phyloP scores from a whole-genome alignment of 2,329 filamentous ascomycete species.

The Hymenoscyphus fraxineus region DNA sequence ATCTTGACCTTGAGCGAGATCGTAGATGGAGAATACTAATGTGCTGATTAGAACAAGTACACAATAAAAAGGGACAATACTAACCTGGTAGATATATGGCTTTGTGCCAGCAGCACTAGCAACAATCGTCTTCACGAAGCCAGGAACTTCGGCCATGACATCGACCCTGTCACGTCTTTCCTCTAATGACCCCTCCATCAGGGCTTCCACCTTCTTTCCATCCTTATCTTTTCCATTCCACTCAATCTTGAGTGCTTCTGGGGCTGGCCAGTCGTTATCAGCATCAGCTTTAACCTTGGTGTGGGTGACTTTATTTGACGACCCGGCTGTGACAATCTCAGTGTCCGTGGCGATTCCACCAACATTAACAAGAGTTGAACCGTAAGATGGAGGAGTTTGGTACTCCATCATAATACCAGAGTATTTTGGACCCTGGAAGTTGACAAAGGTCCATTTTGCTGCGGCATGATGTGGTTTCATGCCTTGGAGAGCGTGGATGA shows the following conservation, averaged over 20 bases:
- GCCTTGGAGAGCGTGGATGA: conserved; percentile 83
- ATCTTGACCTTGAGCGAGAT: conserved; percentile 78
- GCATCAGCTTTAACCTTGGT: conserved; percentile 65
- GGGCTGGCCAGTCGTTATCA: conserved; percentile 86
- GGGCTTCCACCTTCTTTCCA: conserved; percentile 66
- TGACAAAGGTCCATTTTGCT: conserved; percentile 85
- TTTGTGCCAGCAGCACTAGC: conserved; percentile 84
- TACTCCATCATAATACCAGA: conserved; percentile 95
- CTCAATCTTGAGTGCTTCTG: conserved; percentile 66
- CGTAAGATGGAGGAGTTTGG: conserved; percentile 90
- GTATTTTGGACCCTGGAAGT: conserved; percentile 83
- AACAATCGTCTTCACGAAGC: conserved; percentile 92
- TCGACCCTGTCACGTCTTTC: conserved; percentile 78
- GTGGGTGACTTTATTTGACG: conserved; percentile 63
- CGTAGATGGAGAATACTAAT: conserved; percentile 66
- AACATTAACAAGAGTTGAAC: conserved; percentile 76
- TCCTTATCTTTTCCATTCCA: conserved; percentile 80
- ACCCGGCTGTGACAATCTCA: conserved; percentile 72
- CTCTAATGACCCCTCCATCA: conserved; percentile 66
- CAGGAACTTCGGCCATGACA: conserved; percentile 94
- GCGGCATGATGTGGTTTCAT: conserved; percentile 99
- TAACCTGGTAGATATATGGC: conserved; percentile 95
- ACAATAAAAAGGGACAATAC: conserved; percentile 25
- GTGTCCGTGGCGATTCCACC: conserved; percentile 78
- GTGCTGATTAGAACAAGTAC: conserved; percentile 25